Percentiles rank a stretch among this genome's conserved stretches.
phyloP scores from a whole-genome alignment of 176 grass and related monocot genomes.

The Eragrostis nindensis region DNA sequence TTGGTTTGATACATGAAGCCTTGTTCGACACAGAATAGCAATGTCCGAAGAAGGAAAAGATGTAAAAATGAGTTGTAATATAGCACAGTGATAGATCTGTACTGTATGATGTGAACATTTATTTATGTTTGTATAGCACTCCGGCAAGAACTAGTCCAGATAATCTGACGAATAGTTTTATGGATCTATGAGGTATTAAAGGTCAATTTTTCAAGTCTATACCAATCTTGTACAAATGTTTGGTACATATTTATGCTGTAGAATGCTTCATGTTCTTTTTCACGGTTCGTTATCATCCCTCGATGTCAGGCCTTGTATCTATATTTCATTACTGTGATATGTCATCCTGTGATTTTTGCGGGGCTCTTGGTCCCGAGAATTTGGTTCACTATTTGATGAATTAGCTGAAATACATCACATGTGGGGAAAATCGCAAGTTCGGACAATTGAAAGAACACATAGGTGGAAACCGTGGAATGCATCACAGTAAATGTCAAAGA shows the following conservation, averaged over 20 bases:
- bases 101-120: not conserved
- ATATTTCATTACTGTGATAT: not conserved
- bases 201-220: not conserved
- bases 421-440: not conserved
- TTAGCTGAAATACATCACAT: not conserved
- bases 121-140: slow-evolving; percentile 41
- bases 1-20: not conserved
- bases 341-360: not conserved
- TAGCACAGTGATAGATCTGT: slow-evolving; percentile 17
- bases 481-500: not conserved
- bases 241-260: not conserved
- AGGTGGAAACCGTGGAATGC: not conserved
- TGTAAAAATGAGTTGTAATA: slow-evolving; percentile 17
- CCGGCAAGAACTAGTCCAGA: not conserved
- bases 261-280: not conserved
- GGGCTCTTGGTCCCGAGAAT: not conserved
- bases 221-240: too few species aligned
- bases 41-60: not conserved
- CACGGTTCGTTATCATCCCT: not conserved
- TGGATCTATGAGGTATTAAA: not conserved
- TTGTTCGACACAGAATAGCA: not conserved
- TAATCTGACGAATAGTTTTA: slow-evolving; percentile 16
- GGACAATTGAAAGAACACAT: not conserved
- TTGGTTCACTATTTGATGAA: slow-evolving; percentile 1
- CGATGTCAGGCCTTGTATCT: not conserved